Evolutionary conservation across 1,284 basidiomycete genomes (phyloP), one percentile per base, ranked within the genome.

Genomic region (Kalmanozyma brasiliensis): DNA sequence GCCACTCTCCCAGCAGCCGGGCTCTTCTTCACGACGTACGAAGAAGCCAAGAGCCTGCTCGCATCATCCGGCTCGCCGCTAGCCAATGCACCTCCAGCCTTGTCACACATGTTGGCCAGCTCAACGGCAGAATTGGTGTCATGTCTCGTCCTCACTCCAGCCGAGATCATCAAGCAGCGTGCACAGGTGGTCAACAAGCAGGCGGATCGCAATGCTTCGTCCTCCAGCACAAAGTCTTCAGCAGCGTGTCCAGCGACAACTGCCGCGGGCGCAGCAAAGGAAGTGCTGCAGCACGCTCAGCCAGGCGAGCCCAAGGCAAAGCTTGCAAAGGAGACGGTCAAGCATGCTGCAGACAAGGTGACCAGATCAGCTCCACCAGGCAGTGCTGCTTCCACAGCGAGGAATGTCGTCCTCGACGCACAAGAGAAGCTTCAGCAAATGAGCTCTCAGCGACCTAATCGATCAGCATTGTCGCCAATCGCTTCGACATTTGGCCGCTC

Each of bases 1-100:
- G 96, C 96, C 13, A 94, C 93, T 77, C 93, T 95, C 10, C 95
- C 96, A 0, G 95, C 95, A 34, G 77, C 77, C 0, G 77, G 70
- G 1, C 37, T 76, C 11, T 78, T 78, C 59, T 78, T 78, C 36
- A 76, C 75, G 0, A 72, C 73, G 0, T 78, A 78, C 40, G 77
- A 78, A 23, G 33, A 68, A 20, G 38, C 49, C 34, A 78, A 78
- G 49, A 47, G 43, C n/a, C n/a, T 47, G 11, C 33, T 78, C 11
- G 60, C 72, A 1, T 65, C 68, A 10, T 55, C 56, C 2, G 41
- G 35, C 20, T 66, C 68, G 4, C 72, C 76, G 3, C 33, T 75
- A 1, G 52, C 52, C 17, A 63, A 61, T 46, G 49, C 62, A 8
- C 65, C 63, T 2, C 36, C 57, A 10, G 76, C 73, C 6, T 32